Evolutionary conservation across 768 basidiomycete species (phyloP).

Genomic region (Russula foetens): DNA sequence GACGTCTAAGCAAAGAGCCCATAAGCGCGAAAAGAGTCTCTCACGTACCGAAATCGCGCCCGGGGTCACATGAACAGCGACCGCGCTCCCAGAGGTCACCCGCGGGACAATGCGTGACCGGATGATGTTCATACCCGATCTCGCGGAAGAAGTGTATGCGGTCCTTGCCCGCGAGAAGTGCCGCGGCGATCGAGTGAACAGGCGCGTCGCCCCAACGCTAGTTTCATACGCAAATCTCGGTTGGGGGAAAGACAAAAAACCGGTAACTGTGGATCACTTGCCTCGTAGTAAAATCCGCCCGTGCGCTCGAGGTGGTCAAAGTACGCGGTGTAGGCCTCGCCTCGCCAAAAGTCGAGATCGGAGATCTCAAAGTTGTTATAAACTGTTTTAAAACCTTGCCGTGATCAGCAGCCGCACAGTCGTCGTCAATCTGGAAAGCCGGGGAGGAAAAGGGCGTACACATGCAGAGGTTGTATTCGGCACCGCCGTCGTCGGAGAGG

Average conservation of each 20-base stretch:
- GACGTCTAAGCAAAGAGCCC: neutral
- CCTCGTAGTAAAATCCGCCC: constrained; percentile 91
- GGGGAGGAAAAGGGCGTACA: constrained; percentile 33
- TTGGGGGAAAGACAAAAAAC: too few species aligned
- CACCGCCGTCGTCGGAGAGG: constrained; percentile 63
- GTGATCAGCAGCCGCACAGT: neutral
- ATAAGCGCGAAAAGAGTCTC: neutral
- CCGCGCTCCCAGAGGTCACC: constrained; percentile 33
- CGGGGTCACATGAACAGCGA: constrained; percentile 42
- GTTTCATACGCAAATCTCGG: neutral
- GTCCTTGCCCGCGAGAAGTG: constrained; percentile 63
- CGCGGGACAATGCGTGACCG: constrained; percentile 51
- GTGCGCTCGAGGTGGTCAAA: constrained; percentile 75
- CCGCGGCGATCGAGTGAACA: constrained; percentile 76
- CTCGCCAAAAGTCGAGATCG: constrained; percentile 74
- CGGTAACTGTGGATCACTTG: too few species aligned
- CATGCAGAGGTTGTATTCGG: constrained; percentile 69
- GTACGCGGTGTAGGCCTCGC: constrained; percentile 73
- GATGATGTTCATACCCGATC: constrained; percentile 78
- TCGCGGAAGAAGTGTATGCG: constrained; percentile 85
- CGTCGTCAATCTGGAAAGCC: too few species aligned
- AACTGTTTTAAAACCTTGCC: constrained; percentile 43
- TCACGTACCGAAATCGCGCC: constrained; percentile 47
- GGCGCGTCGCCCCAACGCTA: constrained; percentile 84
- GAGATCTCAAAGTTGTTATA: constrained; percentile 96